Evolutionary conservation across 768 basidiomycete genomes (phyloP), one percentile per base, ranked within the genome.

Genomic region (Hypholoma fasciculare): DNA sequence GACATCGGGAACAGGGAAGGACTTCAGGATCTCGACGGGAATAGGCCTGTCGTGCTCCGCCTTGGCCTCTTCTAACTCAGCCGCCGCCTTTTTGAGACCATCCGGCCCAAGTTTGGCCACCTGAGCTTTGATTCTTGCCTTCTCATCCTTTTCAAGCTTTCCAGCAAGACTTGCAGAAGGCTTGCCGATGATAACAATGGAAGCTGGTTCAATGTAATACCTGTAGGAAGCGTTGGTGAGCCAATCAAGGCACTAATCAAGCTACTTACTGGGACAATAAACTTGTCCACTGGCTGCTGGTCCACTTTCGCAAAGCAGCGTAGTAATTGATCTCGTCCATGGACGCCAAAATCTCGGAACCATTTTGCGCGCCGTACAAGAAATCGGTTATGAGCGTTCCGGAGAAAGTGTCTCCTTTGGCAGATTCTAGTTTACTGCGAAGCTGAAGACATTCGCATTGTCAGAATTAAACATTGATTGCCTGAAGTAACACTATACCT

Each of bases 1-100:
- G 39, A 96, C 92, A 64, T 91, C 85, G 0, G 96, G 96, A 26
- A 98, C 86, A n/a, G 89, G 89, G 80, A 98, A 98, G 13, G 82
- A 78, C 2, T 86, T 89, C 36, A 99, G 72, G 58, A 98, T 80
- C 23, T 92, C 86, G 13, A 78, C 75, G 2, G 97, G 96, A 42
- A 98, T 94, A 13, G 88, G 85, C 59, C 74, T 75, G 57, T 91
- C 91, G 68, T 98, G 91, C 67, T 95, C 92, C 19, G 82, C 81
- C 74, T 98, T 96, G 4, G 97, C 94, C 37, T 77, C 83, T 64
- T 93, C 87, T 12, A 98, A 77, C 61, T 82, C 82, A 57, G 80
- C 77, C 59, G 79, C 85, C 23, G 87, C 86, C 61, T 83, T 79
- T 48, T 83, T 82, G 54, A 99, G 81, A 17, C 97, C 97, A 27